phyloP scores from a whole-genome alignment of 2,329 filamentous ascomycete species.

The Podosphaera fusca region DNA sequence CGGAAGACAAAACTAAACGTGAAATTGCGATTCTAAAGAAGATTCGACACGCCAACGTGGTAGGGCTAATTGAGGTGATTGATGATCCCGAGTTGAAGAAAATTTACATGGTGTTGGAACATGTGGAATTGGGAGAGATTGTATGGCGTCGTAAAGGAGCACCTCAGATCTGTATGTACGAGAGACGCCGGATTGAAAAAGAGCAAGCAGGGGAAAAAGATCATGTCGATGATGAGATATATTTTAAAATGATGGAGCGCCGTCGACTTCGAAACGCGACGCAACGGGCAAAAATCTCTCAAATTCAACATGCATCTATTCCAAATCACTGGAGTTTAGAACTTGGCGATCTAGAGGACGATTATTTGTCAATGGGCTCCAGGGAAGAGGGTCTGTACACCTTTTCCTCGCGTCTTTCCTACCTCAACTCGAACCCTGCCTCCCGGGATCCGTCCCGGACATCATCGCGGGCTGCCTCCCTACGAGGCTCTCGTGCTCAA shows the following conservation, averaged over 20 bases:
- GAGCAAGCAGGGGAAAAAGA: constrained; percentile 39
- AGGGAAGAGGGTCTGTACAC: background rate
- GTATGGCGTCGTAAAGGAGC: constrained; percentile 79
- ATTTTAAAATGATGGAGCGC: constrained; percentile 33
- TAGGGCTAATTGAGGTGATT: constrained; percentile 86
- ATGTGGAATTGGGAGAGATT: constrained; percentile 83
- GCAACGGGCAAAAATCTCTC: constrained; percentile 31
- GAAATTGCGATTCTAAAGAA: constrained; percentile 98
- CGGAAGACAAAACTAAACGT: constrained; percentile 65
- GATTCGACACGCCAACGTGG: constrained; percentile 90
- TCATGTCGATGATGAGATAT: constrained; percentile 32
- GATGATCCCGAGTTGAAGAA: constrained; percentile 92
- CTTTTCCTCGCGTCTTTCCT: constrained; percentile 5
- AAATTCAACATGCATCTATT: constrained; percentile 22
- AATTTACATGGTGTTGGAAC: constrained; percentile 93
- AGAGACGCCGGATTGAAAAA: constrained; percentile 57
- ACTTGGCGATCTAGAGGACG: constrained; percentile 38
- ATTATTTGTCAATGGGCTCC: constrained; percentile 5
- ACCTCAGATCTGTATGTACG: constrained; percentile 60
- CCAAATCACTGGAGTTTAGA: constrained; percentile 68
- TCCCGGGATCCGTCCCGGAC: constrained; percentile 12
- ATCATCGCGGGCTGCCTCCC: constrained; percentile 12
- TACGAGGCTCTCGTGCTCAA: constrained; percentile 14
- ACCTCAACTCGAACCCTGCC: constrained; percentile 11
- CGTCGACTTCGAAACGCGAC: constrained; percentile 32